These are phyloP conservation scores for Symbiodinium pilosum DNA, from an alignment of 73 alveolate species.

Conservation along the genomic window DNA sequence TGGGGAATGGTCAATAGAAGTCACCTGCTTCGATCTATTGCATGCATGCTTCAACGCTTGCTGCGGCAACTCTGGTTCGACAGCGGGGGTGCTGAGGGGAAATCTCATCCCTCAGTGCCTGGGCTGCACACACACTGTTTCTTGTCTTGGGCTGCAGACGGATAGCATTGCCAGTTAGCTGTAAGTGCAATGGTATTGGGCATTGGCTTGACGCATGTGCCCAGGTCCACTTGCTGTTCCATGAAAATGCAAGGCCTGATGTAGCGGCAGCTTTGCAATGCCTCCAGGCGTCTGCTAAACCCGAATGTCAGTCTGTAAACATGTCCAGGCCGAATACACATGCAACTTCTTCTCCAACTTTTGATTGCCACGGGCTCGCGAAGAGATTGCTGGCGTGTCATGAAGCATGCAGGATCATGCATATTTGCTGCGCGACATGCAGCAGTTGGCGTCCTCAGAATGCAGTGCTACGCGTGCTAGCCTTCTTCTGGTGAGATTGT, in stretches of 20 bases:
- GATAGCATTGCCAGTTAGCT: too few species aligned
- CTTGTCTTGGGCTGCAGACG: too few species aligned
- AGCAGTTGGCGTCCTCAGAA: background rate
- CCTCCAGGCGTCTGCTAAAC: background rate
- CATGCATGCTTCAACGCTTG: too few species aligned
- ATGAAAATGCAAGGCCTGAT: background rate
- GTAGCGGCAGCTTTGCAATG: background rate
- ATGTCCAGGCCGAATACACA: constrained; percentile 36
- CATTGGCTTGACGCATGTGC: too few species aligned
- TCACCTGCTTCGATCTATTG: too few species aligned
- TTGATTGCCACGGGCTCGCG: constrained; percentile 19
- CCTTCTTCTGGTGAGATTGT: too few species aligned
- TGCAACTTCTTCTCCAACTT: constrained; percentile 78
- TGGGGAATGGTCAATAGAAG: too few species aligned
- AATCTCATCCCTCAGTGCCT: constrained; percentile 86
- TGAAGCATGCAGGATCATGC: too few species aligned
- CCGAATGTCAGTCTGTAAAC: background rate
- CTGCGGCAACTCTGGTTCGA: background rate
- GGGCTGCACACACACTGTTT: too few species aligned
- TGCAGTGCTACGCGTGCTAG: background rate
- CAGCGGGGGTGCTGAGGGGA: constrained; percentile 92
- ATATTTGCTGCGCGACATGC: too few species aligned
- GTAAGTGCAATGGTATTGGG: background rate
- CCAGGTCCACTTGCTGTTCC: background rate
- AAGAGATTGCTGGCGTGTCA: background rate